phyloP scores from a whole-genome alignment of 139 green algal genomes.

The Astrephomene gubernaculifera region DNA sequence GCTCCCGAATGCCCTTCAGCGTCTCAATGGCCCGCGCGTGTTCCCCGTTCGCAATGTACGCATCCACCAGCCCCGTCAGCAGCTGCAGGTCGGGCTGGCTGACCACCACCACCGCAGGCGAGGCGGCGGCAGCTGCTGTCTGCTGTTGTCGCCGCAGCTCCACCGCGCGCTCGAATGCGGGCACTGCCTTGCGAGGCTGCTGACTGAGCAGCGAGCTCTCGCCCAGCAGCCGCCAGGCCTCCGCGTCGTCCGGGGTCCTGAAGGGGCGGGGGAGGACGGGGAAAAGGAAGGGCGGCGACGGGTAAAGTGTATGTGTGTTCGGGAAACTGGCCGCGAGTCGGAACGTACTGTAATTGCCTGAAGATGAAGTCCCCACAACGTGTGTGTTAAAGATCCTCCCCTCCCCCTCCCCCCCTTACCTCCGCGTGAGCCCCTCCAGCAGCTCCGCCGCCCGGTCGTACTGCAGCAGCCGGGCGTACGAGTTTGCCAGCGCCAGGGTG shows the following conservation, averaged over 20 bases:
- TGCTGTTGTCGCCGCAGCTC: constrained; percentile 34
- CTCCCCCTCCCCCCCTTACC: too few species aligned
- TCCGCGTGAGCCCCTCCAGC: constrained; percentile 57
- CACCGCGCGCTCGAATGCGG: constrained; percentile 63
- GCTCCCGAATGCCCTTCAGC: not conserved
- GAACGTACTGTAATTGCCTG: too few species aligned
- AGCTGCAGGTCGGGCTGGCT: constrained; percentile 51
- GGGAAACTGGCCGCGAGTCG: too few species aligned
- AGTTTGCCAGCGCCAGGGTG: constrained; percentile 54
- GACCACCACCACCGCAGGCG: too few species aligned
- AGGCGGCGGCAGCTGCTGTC: not conserved
- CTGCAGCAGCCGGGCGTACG: too few species aligned
- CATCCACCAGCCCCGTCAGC: constrained; percentile 62
- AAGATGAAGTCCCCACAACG: too few species aligned
- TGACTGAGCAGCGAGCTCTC: constrained; percentile 61
- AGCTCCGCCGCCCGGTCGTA: constrained; percentile 54
- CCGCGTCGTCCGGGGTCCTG: constrained; percentile 46
- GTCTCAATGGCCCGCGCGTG: constrained; percentile 46
- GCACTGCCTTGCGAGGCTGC: constrained; percentile 46
- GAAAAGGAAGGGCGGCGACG: too few species aligned
- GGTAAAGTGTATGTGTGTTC: too few species aligned
- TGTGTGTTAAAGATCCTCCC: too few species aligned
- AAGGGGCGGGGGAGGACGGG: too few species aligned
- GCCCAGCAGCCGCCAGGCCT: constrained; percentile 68
- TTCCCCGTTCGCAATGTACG: constrained; percentile 66